phyloP scores from a whole-genome alignment of 805 yeast genomes.

The Lipomyces spencermartinsiae region DNA sequence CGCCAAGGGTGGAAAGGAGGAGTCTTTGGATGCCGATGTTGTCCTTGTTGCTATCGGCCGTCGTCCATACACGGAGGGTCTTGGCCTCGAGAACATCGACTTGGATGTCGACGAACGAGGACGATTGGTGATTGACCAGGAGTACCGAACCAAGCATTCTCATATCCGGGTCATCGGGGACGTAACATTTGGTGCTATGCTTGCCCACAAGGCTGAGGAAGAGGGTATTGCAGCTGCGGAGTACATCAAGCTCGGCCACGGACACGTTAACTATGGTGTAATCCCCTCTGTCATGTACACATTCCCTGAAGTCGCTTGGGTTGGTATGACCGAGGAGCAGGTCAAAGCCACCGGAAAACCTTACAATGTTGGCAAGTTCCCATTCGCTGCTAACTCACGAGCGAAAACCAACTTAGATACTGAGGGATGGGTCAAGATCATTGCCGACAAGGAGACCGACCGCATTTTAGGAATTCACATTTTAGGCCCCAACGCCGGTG shows the following conservation, averaged over 20 bases:
- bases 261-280: constrained; percentile 97
- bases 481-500: constrained; percentile 98
- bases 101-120: constrained; percentile 91
- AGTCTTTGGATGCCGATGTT: constrained; percentile 85
- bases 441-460: constrained; percentile 97
- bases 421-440: constrained; percentile 94
- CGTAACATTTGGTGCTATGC: constrained; percentile 98
- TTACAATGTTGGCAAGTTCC: constrained; percentile 96
- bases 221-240: constrained; percentile 99
- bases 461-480: constrained; percentile 96
- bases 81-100: constrained; percentile 86
- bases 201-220: constrained; percentile 99
- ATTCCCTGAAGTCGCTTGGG: constrained; percentile 99
- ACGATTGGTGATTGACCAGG: constrained; percentile 90
- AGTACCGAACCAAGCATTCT: constrained; percentile 88
- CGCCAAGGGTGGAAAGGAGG: constrained; percentile 82
- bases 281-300: constrained; percentile 99
- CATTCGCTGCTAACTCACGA: constrained; percentile 98
- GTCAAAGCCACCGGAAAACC: constrained; percentile 89
- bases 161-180: constrained; percentile 98
- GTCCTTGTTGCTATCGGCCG: constrained; percentile 97
- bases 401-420: constrained; percentile 98
- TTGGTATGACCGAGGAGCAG: constrained; percentile 94
- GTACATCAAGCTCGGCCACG: constrained; percentile 89
- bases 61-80: constrained; percentile 93